Percentiles rank a stretch among this genome's conserved stretches.
These are phyloP conservation scores for Penicillium sp. DNA, from an alignment of 2,329 filamentous ascomycete genomes.

Conservation along the genomic window DNA sequence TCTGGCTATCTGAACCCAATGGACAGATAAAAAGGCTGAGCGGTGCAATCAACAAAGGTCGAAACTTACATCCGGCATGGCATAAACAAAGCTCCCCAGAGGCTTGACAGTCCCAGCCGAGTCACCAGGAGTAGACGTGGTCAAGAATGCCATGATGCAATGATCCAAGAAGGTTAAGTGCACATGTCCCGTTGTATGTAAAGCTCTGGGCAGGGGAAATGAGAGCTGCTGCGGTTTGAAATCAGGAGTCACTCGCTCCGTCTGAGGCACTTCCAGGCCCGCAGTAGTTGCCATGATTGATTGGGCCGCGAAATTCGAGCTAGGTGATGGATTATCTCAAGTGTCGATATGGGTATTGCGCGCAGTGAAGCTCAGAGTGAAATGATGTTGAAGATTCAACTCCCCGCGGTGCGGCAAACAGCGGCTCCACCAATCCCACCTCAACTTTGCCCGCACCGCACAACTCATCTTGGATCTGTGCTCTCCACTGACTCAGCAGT, in stretches of 20 bases:
- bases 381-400: constrained; percentile 7
- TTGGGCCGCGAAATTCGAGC: not conserved
- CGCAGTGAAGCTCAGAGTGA: not conserved
- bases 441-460: constrained; percentile 16
- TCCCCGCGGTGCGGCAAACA: constrained; percentile 12
- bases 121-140: constrained; percentile 51
- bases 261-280: constrained; percentile 11
- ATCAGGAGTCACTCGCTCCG: constrained; percentile 24
- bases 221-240: constrained; percentile 53
- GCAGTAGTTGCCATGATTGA: constrained; percentile 14
- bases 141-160: constrained; percentile 57
- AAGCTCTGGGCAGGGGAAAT: constrained; percentile 56
- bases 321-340: not conserved
- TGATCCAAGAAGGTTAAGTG: constrained; percentile 56
- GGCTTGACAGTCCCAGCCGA: constrained; percentile 43
- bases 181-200: constrained; percentile 57
- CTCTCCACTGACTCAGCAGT: not conserved
- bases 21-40: not conserved
- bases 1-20: not conserved
- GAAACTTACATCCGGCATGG: constrained; percentile 75
- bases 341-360: not conserved
- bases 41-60: not conserved
- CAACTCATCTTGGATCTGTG: constrained; percentile 2
- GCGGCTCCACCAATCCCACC: constrained; percentile 18
- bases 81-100: constrained; percentile 90